Conservation (phyloP, 1,139 yeast species). For the Tardiomyces depauwii region DNA sequence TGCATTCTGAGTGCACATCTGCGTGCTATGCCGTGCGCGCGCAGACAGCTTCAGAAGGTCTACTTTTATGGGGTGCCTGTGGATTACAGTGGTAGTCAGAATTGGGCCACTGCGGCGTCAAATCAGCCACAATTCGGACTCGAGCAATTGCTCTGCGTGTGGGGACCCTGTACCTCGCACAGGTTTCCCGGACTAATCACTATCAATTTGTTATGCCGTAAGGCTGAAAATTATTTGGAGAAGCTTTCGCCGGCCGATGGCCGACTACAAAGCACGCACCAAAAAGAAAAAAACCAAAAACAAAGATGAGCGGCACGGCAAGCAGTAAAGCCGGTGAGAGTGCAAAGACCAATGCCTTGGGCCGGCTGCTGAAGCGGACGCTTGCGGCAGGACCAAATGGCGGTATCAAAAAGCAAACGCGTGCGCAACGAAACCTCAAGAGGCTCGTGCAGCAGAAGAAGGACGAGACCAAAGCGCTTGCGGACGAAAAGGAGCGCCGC, state of each 20-base stretch:
- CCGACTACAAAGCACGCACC: too few species aligned
- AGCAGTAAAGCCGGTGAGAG: not conserved
- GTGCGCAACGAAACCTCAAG: not conserved
- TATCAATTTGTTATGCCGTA: not conserved
- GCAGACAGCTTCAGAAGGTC: too few species aligned
- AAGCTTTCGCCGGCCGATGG: not conserved
- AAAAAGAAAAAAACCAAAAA: not conserved
- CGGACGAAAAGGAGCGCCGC: not conserved
- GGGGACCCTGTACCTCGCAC: too few species aligned
- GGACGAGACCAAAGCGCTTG: slow-evolving; percentile 1
- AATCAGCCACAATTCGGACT: too few species aligned
- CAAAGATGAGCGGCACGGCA: not conserved
- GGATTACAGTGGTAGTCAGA: too few species aligned
- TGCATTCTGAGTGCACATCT: too few species aligned
- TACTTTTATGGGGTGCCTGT: too few species aligned
- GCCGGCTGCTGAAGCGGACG: slow-evolving; percentile 2
- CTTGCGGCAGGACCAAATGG: not conserved
- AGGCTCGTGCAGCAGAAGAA: not conserved
- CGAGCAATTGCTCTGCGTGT: too few species aligned
- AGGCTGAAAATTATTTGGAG: not conserved
- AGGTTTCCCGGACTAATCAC: not conserved
- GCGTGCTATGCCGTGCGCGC: too few species aligned
- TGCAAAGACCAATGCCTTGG: slow-evolving; percentile 1
- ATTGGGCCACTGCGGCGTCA: too few species aligned
- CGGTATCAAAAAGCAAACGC: not conserved